These are phyloP conservation scores for Mediolabrus comicus DNA, from an alignment of 108 stramenopile species.

Conservation along the genomic window DNA sequence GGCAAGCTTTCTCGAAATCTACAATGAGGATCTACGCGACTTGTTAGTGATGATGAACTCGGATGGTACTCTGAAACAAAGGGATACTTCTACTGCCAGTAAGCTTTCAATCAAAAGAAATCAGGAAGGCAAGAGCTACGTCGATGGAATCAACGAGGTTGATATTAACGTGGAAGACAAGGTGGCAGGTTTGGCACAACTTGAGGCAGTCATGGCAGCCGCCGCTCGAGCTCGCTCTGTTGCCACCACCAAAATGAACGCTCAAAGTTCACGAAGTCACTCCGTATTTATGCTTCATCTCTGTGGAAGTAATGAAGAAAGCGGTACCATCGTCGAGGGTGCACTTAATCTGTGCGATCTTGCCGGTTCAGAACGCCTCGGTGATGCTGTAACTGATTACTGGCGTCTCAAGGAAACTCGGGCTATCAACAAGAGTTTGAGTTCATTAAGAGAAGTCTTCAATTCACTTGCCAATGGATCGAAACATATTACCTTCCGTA, in stretches of 20 bases:
- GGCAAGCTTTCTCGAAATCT: slow-evolving; percentile 98
- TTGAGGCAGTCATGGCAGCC: slow-evolving; percentile 83
- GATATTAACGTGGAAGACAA: slow-evolving; percentile 78
- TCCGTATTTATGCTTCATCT: slow-evolving; percentile 51
- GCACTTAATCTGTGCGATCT: slow-evolving; percentile 83
- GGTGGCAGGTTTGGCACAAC: slow-evolving; percentile 59
- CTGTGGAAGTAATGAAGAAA: slow-evolving; percentile 42
- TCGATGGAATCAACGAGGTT: slow-evolving; percentile 87
- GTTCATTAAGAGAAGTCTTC: slow-evolving; percentile 76
- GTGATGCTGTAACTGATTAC: slow-evolving; percentile 60
- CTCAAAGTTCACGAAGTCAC: slow-evolving; percentile 64
- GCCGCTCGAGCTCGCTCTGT: slow-evolving; percentile 81
- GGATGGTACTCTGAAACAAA: slow-evolving; percentile 28
- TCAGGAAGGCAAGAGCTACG: slow-evolving; percentile 79
- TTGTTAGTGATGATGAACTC: slow-evolving; percentile 75
- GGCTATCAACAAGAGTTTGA: slow-evolving; percentile 72
- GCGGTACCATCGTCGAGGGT: slow-evolving; percentile 41
- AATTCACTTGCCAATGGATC: slow-evolving; percentile 53
- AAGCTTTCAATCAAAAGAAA: slow-evolving; percentile 83
- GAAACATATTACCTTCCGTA: slow-evolving; percentile 72
- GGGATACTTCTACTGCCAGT: slow-evolving; percentile 15
- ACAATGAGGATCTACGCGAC: slow-evolving; percentile 97
- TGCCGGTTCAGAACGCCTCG: slow-evolving; percentile 80
- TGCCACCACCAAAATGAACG: slow-evolving; percentile 75
- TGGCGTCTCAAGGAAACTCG: slow-evolving; percentile 66